Percentiles rank a stretch among this genome's conserved stretches.
These are phyloP conservation scores for Akanthomyces dipterigenus DNA, from an alignment of 2,329 filamentous ascomycete genomes.

Conservation along the genomic window DNA sequence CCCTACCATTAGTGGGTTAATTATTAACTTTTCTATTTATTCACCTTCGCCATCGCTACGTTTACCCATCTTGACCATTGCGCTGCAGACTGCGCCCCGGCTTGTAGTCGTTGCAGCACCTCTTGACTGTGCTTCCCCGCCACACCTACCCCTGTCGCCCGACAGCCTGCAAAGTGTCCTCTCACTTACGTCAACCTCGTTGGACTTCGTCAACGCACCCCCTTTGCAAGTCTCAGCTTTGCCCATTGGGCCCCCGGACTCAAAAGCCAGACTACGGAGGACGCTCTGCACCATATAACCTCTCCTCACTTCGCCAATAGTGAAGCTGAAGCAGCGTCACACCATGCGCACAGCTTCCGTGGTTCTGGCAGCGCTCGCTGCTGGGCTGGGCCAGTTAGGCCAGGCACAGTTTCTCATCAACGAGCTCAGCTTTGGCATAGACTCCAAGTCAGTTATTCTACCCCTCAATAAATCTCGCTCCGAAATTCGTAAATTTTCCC, in stretches of 20 bases:
- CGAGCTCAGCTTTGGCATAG: constrained; percentile 71
- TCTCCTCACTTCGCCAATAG: not conserved
- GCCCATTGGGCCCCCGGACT: not conserved
- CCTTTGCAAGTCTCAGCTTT: not conserved
- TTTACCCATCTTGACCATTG: no score
- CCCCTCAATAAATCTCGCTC: not conserved
- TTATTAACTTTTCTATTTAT: not conserved
- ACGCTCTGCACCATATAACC: not conserved
- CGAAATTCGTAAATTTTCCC: not conserved
- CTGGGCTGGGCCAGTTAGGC: constrained; percentile 44
- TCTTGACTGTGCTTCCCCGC: not conserved
- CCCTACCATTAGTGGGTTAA: not conserved
- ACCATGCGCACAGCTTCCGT: constrained; percentile 7
- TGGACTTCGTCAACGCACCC: not conserved
- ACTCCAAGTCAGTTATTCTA: constrained; percentile 43
- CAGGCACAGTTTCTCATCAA: constrained; percentile 63
- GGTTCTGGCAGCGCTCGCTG: constrained; percentile 27
- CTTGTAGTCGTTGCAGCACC: not conserved
- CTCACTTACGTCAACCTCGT: not conserved
- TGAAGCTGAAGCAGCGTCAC: not conserved
- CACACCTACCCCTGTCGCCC: not conserved
- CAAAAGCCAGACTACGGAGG: not conserved
- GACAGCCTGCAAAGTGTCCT: constrained; percentile 10
- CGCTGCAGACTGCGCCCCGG: not conserved
- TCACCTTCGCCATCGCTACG: no score